Evolutionary conservation across 148 eudicot species (phyloP), one percentile per base, ranked within the genome.

Genomic region (Diospyros lotus): DNA sequence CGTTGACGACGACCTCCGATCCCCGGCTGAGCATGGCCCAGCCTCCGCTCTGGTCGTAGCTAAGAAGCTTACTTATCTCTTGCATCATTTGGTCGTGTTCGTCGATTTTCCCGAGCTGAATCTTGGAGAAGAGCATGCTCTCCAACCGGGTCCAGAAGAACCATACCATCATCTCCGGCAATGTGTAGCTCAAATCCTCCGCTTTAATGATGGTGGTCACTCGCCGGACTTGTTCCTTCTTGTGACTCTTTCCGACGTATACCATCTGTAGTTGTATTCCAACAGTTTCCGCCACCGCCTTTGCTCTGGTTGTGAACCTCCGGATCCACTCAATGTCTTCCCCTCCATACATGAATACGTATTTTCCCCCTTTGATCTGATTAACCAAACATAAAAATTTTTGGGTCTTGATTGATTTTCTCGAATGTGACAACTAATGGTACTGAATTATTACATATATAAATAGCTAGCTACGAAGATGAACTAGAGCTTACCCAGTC

Each of bases 41-140:
- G 1, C 86, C 84, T 0, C 81, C 80, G 38, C 62, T 45, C 81
- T 83, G 79, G 76, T 89, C 88, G 4, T 74, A 81, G 79, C 88
- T 89, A 1, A 85, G 78, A 12, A 89, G 68, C 70, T 80, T 85
- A 75, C 82, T 80, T 61, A 89, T 79, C 59, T 85, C 87, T 46
- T 75, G 87, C 48, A 81, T 67, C 68, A 85, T 64, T 1, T 63
- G 48, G 56, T 89, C 93, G 9, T 76, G 75, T 43, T 84, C 84
- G 41, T 81, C 76, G 0, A 77, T 76, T n/a, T 52, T 72, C 1
- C 73, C 78, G 3, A 88, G 78, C 72, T 86, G 86, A 17, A 88
- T 81, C 82, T 88, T 88, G 18, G 92, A 88, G 75, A 61, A 78
- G 71, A 88, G 72, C 92, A 88, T 88, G 88, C 92, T 88, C 67